These are phyloP conservation scores for Halenospora varia DNA, from an alignment of 495 filamentous ascomycete genomes.

Conservation along the genomic window DNA sequence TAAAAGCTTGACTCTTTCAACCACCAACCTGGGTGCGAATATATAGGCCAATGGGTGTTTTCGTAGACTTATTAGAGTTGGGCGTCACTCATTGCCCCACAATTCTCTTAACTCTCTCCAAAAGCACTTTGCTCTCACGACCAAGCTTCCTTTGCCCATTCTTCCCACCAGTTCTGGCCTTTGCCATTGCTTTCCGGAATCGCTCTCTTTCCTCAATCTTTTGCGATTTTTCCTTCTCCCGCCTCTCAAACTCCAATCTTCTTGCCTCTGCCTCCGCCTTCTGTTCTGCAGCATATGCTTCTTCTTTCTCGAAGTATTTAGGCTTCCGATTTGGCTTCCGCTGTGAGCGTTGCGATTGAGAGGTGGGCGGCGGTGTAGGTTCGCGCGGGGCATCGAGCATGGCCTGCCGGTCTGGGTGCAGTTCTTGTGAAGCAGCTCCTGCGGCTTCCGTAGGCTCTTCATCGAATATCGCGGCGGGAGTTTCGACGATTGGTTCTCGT, in stretches of 20 bases:
- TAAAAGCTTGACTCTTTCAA: no score
- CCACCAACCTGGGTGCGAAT: no score
- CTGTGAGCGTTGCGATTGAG: conserved; percentile 1
- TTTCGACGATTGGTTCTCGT: conserved; percentile 28
- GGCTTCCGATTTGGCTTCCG: conserved; percentile 47
- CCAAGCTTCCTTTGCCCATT: conserved; percentile 83
- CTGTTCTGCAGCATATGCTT: conserved; percentile 62
- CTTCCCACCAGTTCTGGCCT: conserved; percentile 68
- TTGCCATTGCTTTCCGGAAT: conserved; percentile 65
- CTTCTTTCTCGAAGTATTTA: conserved; percentile 72
- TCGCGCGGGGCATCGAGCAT: conserved; percentile 51
- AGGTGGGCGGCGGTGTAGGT: conserved; percentile 20
- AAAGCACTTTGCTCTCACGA: conserved; percentile 74
- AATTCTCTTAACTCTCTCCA: conserved; percentile 76
- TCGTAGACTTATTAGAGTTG: no score
- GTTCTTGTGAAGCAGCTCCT: conserved; percentile 38
- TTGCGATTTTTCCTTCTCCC: conserved; percentile 44
- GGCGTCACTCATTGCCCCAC: conserved; percentile 47
- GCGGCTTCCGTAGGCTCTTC: not conserved
- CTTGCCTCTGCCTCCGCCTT: conserved; percentile 61
- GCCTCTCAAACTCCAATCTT: conserved; percentile 50
- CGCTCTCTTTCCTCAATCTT: conserved; percentile 59
- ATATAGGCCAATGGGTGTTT: no score
- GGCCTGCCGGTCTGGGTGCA: conserved; percentile 70
- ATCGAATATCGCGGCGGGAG: not conserved